Conservation (phyloP, 208 protist species). For the Willaertia magna region DNA sequence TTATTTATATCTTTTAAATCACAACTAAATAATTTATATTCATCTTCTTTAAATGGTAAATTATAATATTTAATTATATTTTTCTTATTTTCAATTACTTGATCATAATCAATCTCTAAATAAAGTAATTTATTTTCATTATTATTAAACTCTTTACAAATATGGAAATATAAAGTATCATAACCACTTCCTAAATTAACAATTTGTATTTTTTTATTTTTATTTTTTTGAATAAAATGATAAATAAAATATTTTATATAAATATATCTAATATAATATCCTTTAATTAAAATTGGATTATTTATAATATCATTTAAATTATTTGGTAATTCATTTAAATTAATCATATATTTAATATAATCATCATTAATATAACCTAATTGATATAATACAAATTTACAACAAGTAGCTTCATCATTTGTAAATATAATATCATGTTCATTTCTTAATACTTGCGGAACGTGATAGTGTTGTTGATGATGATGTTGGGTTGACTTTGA, state of each 20-base stretch:
- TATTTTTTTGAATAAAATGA: background rate
- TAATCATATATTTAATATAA: background rate
- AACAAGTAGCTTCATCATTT: background rate
- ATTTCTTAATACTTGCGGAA: background rate
- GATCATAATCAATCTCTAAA: background rate
- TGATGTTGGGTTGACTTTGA: background rate
- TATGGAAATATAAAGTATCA: background rate
- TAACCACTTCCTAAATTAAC: background rate
- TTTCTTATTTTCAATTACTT: background rate
- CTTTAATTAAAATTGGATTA: background rate
- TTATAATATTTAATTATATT: background rate
- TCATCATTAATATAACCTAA: background rate
- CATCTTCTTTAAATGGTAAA: no score
- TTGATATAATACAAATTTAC: background rate
- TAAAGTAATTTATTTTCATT: no score
- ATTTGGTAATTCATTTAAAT: background rate
- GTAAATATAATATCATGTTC: background rate
- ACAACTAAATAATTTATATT: background rate
- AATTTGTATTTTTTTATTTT: background rate
- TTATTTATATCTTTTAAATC: background rate
- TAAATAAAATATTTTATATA: background rate
- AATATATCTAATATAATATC: background rate
- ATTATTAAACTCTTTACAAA: background rate
- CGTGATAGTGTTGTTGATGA: background rate
- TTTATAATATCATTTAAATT: background rate